Conservation (phyloP, 192 early-diverging fungal species). For the Thoreauomyces humboldtii region DNA sequence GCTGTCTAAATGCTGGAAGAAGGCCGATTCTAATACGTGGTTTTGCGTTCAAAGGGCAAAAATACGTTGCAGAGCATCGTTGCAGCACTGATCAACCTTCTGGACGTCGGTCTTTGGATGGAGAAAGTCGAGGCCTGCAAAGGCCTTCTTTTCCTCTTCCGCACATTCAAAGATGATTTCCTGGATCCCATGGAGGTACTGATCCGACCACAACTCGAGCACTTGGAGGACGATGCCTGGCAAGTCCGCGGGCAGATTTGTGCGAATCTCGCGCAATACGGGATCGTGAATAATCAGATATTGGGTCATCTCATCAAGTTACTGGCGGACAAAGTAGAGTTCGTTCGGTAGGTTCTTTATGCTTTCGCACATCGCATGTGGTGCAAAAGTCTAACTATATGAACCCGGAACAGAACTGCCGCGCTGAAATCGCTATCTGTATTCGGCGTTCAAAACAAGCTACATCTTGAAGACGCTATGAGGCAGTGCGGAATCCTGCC, state of each 20-base stretch:
- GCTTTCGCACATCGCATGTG: not conserved
- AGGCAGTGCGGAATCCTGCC: constrained; percentile 34
- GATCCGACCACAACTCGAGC: constrained; percentile 38
- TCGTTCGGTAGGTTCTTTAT: constrained; percentile 25
- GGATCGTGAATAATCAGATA: constrained; percentile 22
- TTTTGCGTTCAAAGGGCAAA: not conserved
- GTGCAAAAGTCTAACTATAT: not conserved
- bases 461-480: constrained; percentile 32
- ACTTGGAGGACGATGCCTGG: constrained; percentile 34
- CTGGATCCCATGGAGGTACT: constrained; percentile 33
- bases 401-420: not conserved
- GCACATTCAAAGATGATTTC: constrained; percentile 43
- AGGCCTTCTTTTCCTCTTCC: constrained; percentile 40
- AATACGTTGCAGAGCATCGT: constrained; percentile 32
- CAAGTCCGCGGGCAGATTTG: constrained; percentile 38
- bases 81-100: constrained; percentile 24
- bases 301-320: constrained; percentile 25
- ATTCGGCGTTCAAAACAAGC: constrained; percentile 35
- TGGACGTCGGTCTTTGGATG: constrained; percentile 32
- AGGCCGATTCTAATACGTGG: too few relatives aligned
- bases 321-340: constrained; percentile 33
- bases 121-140: constrained; percentile 44
- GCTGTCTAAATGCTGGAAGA: too few relatives aligned
- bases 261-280: constrained; percentile 33
- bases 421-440: constrained; percentile 33